phyloP scores from a whole-genome alignment of 805 yeast species.

The Komagataella pseudopastoris region DNA sequence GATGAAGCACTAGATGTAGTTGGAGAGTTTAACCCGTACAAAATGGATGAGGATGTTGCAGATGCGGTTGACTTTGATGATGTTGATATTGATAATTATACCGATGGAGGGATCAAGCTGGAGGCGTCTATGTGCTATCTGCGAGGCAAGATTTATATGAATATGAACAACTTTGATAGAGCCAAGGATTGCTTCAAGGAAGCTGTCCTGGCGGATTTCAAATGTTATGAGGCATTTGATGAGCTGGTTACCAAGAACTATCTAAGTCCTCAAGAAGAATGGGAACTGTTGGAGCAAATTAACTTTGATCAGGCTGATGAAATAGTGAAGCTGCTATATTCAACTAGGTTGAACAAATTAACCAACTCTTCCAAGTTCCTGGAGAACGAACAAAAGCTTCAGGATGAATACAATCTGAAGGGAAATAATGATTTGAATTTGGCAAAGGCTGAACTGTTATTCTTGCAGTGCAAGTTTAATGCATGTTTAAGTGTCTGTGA shows the following conservation, averaged over 20 bases:
- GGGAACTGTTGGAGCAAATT: constrained; percentile 57
- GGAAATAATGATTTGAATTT: constrained; percentile 58
- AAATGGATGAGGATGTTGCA: constrained; percentile 17
- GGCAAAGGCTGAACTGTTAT: constrained; percentile 56
- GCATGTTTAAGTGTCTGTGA: constrained; percentile 71
- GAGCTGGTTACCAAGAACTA: constrained; percentile 61
- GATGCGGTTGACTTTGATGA: constrained; percentile 11
- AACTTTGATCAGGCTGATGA: constrained; percentile 70
- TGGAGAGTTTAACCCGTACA: constrained; percentile 73
- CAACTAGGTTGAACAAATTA: constrained; percentile 64
- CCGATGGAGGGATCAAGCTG: constrained; percentile 76
- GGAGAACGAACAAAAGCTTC: constrained; percentile 53
- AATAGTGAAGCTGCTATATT: constrained; percentile 62
- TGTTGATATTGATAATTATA: constrained; percentile 3
- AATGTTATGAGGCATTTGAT: constrained; percentile 87
- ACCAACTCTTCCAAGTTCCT: constrained; percentile 40
- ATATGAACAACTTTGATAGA: constrained; percentile 69
- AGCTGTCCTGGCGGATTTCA: constrained; percentile 77
- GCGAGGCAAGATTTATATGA: constrained; percentile 72
- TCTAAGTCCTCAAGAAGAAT: constrained; percentile 74
- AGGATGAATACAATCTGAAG: constrained; percentile 59
- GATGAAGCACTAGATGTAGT: constrained; percentile 83
- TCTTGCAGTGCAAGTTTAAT: constrained; percentile 66
- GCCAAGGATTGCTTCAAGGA: constrained; percentile 84
- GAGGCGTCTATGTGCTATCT: constrained; percentile 81